These are phyloP conservation scores for Xylaria polymorpha DNA, from an alignment of 2,329 filamentous ascomycete genomes.

Conservation along the genomic window DNA sequence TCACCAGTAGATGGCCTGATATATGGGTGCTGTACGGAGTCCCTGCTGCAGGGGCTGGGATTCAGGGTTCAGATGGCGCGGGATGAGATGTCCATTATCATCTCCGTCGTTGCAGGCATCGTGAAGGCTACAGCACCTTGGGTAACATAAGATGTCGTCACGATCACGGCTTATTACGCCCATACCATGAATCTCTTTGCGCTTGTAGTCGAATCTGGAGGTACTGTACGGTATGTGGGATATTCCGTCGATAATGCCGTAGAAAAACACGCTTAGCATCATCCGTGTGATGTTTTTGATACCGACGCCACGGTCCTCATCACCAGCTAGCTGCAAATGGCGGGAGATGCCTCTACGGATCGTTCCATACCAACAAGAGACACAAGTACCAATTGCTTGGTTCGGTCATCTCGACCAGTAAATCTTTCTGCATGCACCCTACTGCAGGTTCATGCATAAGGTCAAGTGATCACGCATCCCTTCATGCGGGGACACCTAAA, in stretches of 20 bases:
- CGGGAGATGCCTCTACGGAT: conserved; percentile 17
- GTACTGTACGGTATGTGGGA: background rate
- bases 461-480: conserved; percentile 38
- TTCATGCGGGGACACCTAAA: conserved; percentile 33
- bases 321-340: conserved; percentile 20
- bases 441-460: conserved; percentile 40
- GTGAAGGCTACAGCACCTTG: conserved; percentile 15
- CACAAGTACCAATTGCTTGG: conserved; percentile 37
- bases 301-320: conserved; percentile 30
- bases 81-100: conserved; percentile 21
- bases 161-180: conserved; percentile 26
- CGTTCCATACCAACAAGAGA: conserved; percentile 17
- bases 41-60: conserved; percentile 27
- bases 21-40: conserved; percentile 18
- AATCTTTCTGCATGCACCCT: conserved; percentile 30
- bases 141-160: conserved; percentile 31
- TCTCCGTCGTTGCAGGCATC: conserved; percentile 19
- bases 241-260: conserved; percentile 7
- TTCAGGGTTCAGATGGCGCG: conserved; percentile 24
- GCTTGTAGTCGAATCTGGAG: background rate
- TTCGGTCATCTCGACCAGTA: conserved; percentile 32
- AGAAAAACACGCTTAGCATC: background rate
- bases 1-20: conserved; percentile 28
- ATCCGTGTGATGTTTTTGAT: conserved; percentile 22
- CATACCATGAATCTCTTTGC: conserved; percentile 1